Percentiles rank a stretch among this genome's conserved stretches.
Evolutionary conservation across 2,329 filamentous ascomycete species (phyloP).

Genomic region (Beauveria sp.): DNA sequence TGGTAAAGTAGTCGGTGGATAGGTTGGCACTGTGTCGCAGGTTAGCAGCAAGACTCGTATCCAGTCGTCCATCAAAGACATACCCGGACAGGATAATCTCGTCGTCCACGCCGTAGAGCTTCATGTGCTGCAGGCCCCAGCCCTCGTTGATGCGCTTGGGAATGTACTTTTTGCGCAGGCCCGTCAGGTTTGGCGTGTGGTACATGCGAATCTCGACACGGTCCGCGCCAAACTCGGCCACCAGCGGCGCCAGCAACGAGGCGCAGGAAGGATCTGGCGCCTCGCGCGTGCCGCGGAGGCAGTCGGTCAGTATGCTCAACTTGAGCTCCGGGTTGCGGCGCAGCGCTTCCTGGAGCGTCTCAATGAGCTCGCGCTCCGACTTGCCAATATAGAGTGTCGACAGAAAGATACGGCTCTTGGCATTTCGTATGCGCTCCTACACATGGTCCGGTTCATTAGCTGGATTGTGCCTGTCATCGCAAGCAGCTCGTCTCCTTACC

Average conservation of each 20-base stretch:
- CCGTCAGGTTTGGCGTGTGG: conserved; percentile 91
- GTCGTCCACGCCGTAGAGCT: conserved; percentile 91
- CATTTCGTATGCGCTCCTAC: conserved; percentile 71
- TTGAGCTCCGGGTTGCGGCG: conserved; percentile 65
- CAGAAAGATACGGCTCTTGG: conserved; percentile 74
- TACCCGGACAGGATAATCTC: conserved; percentile 91
- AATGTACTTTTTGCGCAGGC: conserved; percentile 72
- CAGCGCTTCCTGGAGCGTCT: conserved; percentile 68
- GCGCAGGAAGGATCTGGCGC: conserved; percentile 79
- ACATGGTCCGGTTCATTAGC: too few species aligned
- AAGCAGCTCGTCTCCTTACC: conserved; percentile 36
- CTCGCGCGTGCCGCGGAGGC: conserved; percentile 83
- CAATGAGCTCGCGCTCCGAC: conserved; percentile 80
- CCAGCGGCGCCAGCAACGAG: conserved; percentile 76
- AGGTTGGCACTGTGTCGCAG: conserved; percentile 59
- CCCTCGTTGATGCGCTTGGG: conserved; percentile 93
- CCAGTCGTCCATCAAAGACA: conserved; percentile 13
- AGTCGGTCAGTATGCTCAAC: conserved; percentile 86
- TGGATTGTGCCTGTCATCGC: too few species aligned
- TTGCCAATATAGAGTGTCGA: conserved; percentile 98
- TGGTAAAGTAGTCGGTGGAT: conserved; percentile 90
- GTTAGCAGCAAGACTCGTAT: conserved; percentile 13
- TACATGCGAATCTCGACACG: conserved; percentile 95
- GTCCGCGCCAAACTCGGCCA: conserved; percentile 72
- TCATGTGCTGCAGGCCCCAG: conserved; percentile 98